Conservation (phyloP, 768 basidiomycete species). For the Naematelia aurantialba region DNA sequence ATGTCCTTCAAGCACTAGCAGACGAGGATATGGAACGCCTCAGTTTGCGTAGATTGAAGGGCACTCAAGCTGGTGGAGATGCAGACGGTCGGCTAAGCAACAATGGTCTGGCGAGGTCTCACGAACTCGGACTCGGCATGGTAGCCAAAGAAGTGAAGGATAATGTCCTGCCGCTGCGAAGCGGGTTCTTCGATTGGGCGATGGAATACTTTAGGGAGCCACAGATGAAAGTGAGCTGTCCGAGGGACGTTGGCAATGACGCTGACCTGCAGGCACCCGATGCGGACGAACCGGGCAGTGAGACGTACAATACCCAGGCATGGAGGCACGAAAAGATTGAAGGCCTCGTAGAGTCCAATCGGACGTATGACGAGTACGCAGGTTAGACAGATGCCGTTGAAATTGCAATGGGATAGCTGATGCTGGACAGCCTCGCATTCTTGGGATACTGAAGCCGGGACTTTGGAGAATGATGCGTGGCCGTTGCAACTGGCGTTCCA, state of each 20-base stretch:
- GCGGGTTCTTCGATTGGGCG: conserved; percentile 92
- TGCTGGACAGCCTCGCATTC: conserved; percentile 35
- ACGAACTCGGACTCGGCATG: conserved; percentile 50
- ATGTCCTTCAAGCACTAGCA: conserved; percentile 83
- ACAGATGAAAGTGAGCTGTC: conserved; percentile 84
- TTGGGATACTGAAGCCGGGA: conserved; percentile 51
- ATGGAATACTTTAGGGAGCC: conserved; percentile 96
- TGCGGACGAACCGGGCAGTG: conserved; percentile 89
- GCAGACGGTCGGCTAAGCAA: conserved; percentile 48
- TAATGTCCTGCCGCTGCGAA: conserved; percentile 83
- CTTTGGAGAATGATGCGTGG: conserved; percentile 49
- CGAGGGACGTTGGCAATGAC: conserved; percentile 1
- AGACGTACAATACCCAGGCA: conserved; percentile 88
- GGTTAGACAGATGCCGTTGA: conserved; percentile 56
- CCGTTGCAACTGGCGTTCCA: conserved; percentile 72
- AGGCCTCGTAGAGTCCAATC: conserved; percentile 65
- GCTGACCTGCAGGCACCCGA: conserved; percentile 65
- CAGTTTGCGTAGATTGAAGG: conserved; percentile 60
- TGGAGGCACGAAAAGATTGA: conserved; percentile 93
- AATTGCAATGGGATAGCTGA: too few species aligned
- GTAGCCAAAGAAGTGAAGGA: conserved; percentile 60
- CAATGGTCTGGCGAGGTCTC: conserved; percentile 53
- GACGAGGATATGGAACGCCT: conserved; percentile 93
- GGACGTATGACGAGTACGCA: conserved; percentile 66
- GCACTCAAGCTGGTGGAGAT: conserved; percentile 43